phyloP scores from a whole-genome alignment of 225 moss, liverwort and hornwort species.

The Rhytidiadelphus loreus region DNA sequence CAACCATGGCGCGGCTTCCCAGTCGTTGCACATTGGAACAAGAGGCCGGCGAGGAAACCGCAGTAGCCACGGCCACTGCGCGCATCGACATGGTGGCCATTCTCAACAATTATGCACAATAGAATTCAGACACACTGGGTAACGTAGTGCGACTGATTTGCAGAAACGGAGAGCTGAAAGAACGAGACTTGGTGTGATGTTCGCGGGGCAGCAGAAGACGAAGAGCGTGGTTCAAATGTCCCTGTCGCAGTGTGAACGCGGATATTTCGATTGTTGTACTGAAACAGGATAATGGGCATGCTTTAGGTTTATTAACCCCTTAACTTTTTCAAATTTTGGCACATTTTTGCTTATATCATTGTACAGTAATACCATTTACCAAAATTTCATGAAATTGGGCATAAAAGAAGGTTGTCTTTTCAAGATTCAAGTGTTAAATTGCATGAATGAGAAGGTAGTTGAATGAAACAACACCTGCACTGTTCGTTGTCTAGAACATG shows the following conservation, averaged over 20 bases:
- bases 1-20: not conserved
- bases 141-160: not conserved
- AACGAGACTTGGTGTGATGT: not conserved
- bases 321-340: no score
- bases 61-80: constrained; percentile 17
- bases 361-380: no score
- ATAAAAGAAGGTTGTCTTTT: no score
- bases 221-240: not conserved
- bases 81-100: constrained; percentile 26
- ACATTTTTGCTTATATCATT: no score
- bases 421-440: no score
- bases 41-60: not conserved
- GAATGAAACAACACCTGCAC: no score
- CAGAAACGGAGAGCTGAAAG: not conserved
- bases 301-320: no score
- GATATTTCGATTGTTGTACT: not conserved
- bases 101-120: not conserved
- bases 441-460: no score
- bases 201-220: not conserved
- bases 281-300: not conserved
- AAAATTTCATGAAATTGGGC: no score
- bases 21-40: not conserved
- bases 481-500: no score
- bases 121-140: not conserved
- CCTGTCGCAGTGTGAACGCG: not conserved